Base-by-base conservation (phyloP, 495 filamentous ascomycete genomes). In the Aspergillus wentii region DNA sequence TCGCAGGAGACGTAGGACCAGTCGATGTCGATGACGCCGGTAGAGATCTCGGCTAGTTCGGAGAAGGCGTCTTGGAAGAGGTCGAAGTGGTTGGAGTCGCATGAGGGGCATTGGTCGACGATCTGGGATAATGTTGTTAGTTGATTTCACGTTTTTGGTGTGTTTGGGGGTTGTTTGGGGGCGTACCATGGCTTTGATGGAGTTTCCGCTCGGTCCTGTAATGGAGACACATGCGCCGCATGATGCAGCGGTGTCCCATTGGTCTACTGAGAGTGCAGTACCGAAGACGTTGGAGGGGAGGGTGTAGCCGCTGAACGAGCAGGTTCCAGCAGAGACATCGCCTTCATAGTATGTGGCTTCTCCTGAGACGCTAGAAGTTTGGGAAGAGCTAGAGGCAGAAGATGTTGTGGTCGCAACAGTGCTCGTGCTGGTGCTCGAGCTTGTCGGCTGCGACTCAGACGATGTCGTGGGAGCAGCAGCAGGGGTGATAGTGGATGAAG, bases 141-240 rank as follows among this genome's bases (percentile, higher is more conserved):
- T 37, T 36, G 33, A n/a, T n/a, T n/a, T n/a, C n/a, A n/a, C n/a
- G n/a, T n/a, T n/a, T n/a, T n/a, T n/a, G n/a, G n/a, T n/a, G n/a
- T n/a, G n/a, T n/a, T n/a, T n/a, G n/a, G n/a, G 33, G 21, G n/a
- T 33, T 8, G 13, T 13, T 17, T 35, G 33, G 10, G 30, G 15
- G 13, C 62, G 53, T 58, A 79, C 76, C 76, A 82, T 80, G n/a
- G 71, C 78, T 22, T 66, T 80, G 49, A 80, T 68, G n/a, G 59
- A 59, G 45, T 76, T 79, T 8, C 76, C 76, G 17, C 42, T 54
- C 1, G 74, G 73, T 1, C 70, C 70, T 7, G 67, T 77, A 10
- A 82, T 73, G 7, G 60, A 46, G n/a, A 80, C 56, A 42, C 78
- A 80, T 8, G 62, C 54, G n/a, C 78, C 78, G 48, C 78, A 82